Evolutionary conservation across 2,329 filamentous ascomycete species (phyloP), one percentile per base, ranked within the genome.

Genomic region (Fusarium mangiferae): DNA sequence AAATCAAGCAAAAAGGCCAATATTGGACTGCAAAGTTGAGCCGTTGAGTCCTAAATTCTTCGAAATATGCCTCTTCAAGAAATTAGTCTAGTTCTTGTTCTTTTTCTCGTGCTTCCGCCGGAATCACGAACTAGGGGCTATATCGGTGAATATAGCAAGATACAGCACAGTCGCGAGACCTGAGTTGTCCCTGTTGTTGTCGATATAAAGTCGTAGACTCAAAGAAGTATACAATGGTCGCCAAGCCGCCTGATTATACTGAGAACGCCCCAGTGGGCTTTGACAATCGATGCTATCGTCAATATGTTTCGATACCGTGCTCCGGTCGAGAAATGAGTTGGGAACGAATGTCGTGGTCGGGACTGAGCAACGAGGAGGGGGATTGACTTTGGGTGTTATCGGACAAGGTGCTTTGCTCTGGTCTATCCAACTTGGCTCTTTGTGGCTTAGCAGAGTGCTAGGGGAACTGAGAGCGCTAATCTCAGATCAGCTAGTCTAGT

Each of bases 401-500:
- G 51, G 68, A 67, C 63, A 51, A 66, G 36, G 59, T 71, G 65
- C 66, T 56, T 48, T 63, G 65, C 48, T 69, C 54, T 46, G 52
- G 60, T 41, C 59, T 74, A 66, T 72, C 65, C 54, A 75, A 66
- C 66, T 72, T 77, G 58, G 61, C 75, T 74, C 44, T 33, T 42
- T 60, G 58, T 62, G 69, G 69, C 66, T 75, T 74, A 75, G 75
- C 68, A 75, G 52, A 52, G 68, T 64, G 46, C 60, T 45, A 57
- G 62, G 74, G 75, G 45, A 58, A 46, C 46, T 33, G 49, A 13
- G 35, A 26, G 24, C 67, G 52, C 73, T 78, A 78, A 57, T 66
- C 70, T 66, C 35, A 59, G 57, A 38, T 62, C 56, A 56, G 73
- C 64, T 69, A 60, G 55, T 64, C 30, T 33, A 8, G 24, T 56